Evolutionary conservation across 176 grass and related monocot genomes (phyloP).

Genomic region (Pharus latifolius): DNA sequence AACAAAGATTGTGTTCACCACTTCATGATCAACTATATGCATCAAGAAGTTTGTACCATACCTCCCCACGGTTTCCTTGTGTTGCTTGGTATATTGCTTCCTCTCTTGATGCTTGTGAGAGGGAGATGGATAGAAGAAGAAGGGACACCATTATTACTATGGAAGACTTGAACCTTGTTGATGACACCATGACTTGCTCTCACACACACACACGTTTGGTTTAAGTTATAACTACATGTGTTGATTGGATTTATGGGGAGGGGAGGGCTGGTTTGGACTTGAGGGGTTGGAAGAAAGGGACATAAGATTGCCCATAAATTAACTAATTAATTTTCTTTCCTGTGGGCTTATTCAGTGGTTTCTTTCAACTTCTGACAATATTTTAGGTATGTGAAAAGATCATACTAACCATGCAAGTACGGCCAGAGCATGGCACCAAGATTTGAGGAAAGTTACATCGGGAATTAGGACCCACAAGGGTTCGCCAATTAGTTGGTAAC

Average conservation of each 20-base stretch:
- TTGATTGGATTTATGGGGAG: conserved; percentile 8
- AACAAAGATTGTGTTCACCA: no score
- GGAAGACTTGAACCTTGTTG: background rate
- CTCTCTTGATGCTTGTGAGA: background rate
- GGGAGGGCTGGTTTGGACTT: conserved; percentile 6
- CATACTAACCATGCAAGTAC: no score
- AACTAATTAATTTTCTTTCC: background rate
- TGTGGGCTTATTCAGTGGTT: background rate
- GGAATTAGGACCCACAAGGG: no score
- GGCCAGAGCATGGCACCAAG: no score
- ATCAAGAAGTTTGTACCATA: background rate
- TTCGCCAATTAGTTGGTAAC: no score
- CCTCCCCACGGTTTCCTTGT: background rate
- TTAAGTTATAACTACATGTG: no score
- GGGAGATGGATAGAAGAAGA: background rate
- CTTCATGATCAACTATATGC: no score
- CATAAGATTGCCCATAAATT: background rate
- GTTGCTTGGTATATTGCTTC: background rate
- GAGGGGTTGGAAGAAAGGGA: background rate
- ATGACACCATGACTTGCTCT: background rate
- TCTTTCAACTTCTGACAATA: no score
- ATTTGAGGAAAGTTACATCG: no score
- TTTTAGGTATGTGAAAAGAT: no score
- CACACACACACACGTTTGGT: background rate
- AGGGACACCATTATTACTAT: background rate